Evolutionary conservation across 2,329 filamentous ascomycete genomes (phyloP), one percentile per base, ranked within the genome.

Genomic region (Orbilia oligospora): DNA sequence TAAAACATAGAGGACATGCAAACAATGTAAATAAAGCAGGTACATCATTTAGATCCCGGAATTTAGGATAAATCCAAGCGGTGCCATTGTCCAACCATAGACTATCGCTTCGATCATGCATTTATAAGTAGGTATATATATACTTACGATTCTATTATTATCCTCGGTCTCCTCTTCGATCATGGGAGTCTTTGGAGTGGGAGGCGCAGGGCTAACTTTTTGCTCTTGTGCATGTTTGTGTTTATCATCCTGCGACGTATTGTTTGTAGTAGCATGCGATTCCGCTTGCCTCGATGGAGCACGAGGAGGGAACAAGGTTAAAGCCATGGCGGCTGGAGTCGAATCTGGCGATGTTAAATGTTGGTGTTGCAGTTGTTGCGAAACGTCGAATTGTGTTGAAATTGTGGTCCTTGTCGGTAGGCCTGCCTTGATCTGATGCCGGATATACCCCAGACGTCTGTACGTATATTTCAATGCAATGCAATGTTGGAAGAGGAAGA

Each of bases 211-310:
- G 58, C 56, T 67, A 38, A 66, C 36, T 72, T 55, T 49, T 8
- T 65, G 68, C 46, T 71, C 68, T 44, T 64, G 30, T 41, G 56
- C 24, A 5, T 38, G 18, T 46, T 49, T 68, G 12, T 36, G 55
- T 24, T 30, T 48, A 36, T 67, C 63, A 33, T 76, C 68, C 20
- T 76, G 55, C n/a, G 55, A 64, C 14, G 24, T 24, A 55, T 53
- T 46, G 44, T 36, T 70, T 41, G 71, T 36, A 55, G 53, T 30
- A 58, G 53, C 53, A 58, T 75, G 64, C 55, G 53, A 63, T 36
- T 77, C 73, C 67, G 61, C 67, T 77, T 77, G 73, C 67, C 73
- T 77, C 73, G 73, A 77, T 9, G 67, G 73, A 18, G 73, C 73
- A 71, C 73, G 73, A 61, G 73, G 73, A 33, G 73, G 73, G 44